These are phyloP conservation scores for Backusella sp. DNA, from an alignment of 192 early-diverging fungal species.

Conservation along the genomic window DNA sequence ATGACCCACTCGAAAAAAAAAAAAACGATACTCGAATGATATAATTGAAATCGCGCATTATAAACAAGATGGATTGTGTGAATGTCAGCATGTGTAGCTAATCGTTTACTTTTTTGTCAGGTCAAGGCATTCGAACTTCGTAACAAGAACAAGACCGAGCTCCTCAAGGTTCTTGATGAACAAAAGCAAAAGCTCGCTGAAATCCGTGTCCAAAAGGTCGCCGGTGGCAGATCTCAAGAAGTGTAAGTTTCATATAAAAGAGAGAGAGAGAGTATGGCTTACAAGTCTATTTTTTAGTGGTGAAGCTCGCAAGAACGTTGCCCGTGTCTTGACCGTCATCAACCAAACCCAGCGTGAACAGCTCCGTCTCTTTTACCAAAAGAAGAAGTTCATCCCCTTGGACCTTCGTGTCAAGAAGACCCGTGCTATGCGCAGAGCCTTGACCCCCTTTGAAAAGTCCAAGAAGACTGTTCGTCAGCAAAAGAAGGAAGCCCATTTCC, in stretches of 20 bases:
- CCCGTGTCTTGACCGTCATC: slow-evolving; percentile 93
- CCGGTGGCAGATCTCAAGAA: slow-evolving; percentile 82
- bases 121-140: slow-evolving; percentile 93
- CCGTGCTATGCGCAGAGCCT: slow-evolving; percentile 90
- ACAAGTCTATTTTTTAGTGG: slow-evolving; percentile 29
- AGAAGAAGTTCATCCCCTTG: slow-evolving; percentile 94
- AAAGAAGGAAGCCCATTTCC: slow-evolving; percentile 90
- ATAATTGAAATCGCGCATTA: background rate
- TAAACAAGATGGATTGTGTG: background rate
- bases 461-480: slow-evolving; percentile 84
- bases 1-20: too few species aligned
- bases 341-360: slow-evolving; percentile 89
- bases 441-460: slow-evolving; percentile 78
- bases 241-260: slow-evolving; percentile 54
- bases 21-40: too few species aligned
- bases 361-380: slow-evolving; percentile 87
- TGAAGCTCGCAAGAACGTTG: slow-evolving; percentile 90
- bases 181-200: slow-evolving; percentile 92
- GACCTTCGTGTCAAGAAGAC: slow-evolving; percentile 99
- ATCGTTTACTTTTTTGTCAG: slow-evolving; percentile 38
- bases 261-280: slow-evolving; percentile 7
- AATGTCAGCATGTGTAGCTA: background rate
- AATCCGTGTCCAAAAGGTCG: slow-evolving; percentile 93
- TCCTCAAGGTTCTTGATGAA: slow-evolving; percentile 87
- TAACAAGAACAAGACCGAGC: slow-evolving; percentile 90